Base-by-base conservation (phyloP, 441 rosid species). In the Dalechampia spathulata region DNA sequence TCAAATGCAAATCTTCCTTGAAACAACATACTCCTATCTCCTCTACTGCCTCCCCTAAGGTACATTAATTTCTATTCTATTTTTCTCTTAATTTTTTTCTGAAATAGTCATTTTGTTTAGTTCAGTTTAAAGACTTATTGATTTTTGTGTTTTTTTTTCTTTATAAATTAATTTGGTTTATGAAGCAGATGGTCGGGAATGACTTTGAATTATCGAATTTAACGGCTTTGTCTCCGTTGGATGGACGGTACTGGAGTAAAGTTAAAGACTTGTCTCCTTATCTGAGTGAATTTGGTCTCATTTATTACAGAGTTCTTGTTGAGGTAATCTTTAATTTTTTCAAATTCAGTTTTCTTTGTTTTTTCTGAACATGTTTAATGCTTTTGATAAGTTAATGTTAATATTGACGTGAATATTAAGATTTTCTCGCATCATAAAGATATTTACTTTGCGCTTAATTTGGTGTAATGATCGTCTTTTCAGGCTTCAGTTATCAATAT, bases 181-280 rank as follows among this genome's bases (percentile, higher is more conserved):
- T 58, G 70, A 7, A 61, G 36, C 55, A 77, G 66, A 83, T 82
- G 83, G 60, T 65, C 45, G 63, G 67, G 4, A 27, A 60, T 10
- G 80, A 67, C 63, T 75, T 82, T 28, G 90, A 81, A 70, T 76
- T 90, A 41, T 85, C 95, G 15, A 76, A 63, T 64, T 83, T 87
- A 57, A 90, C 96, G 13, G 95, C 99, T 0, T 62, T 93, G 47
- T 90, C 96, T 0, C 96, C 97, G 36, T 62, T 93, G 79, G 97
- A 90, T 60, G 96, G 97, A 20, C 93, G 96, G 50, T 93, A 90
- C 43, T 83, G 99, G 96, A 72, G 79, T 1, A 75, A 75, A 75
- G 97, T 85, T 47, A 87, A 90, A 78, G 91, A 83, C 36, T 78
- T 90, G 73, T 83, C 99, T 49, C 80, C 93, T 58, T 79, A 72